Percentiles rank a stretch among this genome's conserved stretches.
phyloP scores from a whole-genome alignment of 306 rosid species.

The Mimosa bimucronata region DNA sequence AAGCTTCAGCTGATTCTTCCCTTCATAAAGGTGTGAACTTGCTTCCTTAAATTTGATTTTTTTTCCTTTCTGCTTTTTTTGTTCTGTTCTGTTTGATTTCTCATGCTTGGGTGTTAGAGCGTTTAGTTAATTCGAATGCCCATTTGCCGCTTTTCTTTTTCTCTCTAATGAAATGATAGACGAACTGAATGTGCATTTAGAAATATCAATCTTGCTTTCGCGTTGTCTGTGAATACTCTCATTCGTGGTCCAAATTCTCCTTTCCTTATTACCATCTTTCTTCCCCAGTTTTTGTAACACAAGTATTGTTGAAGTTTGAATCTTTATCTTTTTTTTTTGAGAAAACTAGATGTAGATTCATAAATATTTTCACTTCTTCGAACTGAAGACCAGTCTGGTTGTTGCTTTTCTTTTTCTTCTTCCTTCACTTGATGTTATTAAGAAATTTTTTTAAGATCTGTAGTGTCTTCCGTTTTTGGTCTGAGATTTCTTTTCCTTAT shows the following conservation, averaged over 20 bases:
- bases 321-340: background rate
- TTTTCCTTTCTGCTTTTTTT: too few relatives aligned
- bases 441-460: background rate
- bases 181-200: background rate
- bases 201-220: background rate
- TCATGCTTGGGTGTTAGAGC: background rate
- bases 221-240: background rate
- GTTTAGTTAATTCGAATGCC: background rate
- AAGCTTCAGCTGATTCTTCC: conserved; percentile 15
- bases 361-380: background rate
- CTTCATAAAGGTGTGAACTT: conserved; percentile 28
- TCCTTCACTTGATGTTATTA: background rate
- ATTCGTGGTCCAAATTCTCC: background rate
- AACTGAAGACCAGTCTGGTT: background rate
- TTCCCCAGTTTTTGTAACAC: background rate
- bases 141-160: background rate
- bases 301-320: background rate
- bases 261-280: background rate
- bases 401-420: background rate
- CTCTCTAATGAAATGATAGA: background rate
- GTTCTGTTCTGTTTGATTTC: conserved; percentile 13
- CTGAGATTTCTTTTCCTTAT: background rate
- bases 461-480: background rate
- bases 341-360: background rate
- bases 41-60: background rate